Conservation (phyloP, 1,284 basidiomycete species). For the Puccinia novopanici region DNA sequence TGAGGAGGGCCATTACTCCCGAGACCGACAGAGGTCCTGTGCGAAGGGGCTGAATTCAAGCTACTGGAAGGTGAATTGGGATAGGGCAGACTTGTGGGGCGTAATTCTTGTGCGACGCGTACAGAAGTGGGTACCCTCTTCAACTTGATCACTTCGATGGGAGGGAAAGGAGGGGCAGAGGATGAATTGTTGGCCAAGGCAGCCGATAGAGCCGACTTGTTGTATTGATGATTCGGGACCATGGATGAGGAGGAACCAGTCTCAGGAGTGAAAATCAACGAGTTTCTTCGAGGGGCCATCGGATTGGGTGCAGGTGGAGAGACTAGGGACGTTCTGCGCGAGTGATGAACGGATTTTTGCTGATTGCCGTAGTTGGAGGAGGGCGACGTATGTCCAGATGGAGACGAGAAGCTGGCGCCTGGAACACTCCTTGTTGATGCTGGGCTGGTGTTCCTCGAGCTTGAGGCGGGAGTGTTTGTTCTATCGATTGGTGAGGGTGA, state of each 20-base stretch:
- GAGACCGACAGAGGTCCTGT: slow-evolving; percentile 55
- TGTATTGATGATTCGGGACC: slow-evolving; percentile 45
- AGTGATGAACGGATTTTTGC: slow-evolving; percentile 6
- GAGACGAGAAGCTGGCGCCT: neutral
- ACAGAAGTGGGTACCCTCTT: slow-evolving; percentile 64
- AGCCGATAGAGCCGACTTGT: slow-evolving; percentile 47
- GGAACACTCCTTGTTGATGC: slow-evolving; percentile 16
- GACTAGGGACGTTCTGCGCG: slow-evolving; percentile 29
- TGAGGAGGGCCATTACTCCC: slow-evolving; percentile 48
- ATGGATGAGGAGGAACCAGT: slow-evolving; percentile 30
- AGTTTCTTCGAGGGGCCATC: slow-evolving; percentile 38
- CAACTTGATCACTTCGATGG: slow-evolving; percentile 62
- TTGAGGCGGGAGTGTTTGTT: slow-evolving; percentile 4
- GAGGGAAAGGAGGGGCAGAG: slow-evolving; percentile 44
- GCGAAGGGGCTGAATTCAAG: slow-evolving; percentile 38
- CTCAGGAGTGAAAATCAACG: slow-evolving; percentile 43
- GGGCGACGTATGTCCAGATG: neutral
- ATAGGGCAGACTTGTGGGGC: slow-evolving; percentile 49
- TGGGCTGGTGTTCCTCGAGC: slow-evolving; percentile 28
- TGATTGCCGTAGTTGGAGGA: slow-evolving; percentile 12
- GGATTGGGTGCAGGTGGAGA: slow-evolving; percentile 13
- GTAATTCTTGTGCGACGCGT: slow-evolving; percentile 62
- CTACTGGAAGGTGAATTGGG: slow-evolving; percentile 35
- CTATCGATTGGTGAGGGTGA: slow-evolving; percentile 23
- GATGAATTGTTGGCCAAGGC: slow-evolving; percentile 49